Evolutionary conservation across 2,329 filamentous ascomycete genomes (phyloP).

Genomic region (Saccharata proteae): DNA sequence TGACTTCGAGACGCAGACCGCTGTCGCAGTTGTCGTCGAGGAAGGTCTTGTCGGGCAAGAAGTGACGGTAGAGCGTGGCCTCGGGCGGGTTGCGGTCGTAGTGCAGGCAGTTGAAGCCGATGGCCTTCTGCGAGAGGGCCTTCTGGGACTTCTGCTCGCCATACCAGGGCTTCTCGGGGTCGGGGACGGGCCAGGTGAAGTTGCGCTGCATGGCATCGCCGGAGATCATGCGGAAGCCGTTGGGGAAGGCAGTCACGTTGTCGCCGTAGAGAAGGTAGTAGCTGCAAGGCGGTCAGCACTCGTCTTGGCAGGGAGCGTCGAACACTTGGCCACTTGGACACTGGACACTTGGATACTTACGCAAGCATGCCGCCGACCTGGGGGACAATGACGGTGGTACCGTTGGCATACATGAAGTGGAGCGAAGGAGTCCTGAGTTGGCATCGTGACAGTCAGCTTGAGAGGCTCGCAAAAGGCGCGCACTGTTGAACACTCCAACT

Average conservation of each 20-base stretch:
- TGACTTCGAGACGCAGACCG: slow-evolving; percentile 60
- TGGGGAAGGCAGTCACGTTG: slow-evolving; percentile 58
- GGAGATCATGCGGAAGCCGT: slow-evolving; percentile 58
- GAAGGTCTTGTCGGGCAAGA: slow-evolving; percentile 65
- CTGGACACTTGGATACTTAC: slow-evolving; percentile 5
- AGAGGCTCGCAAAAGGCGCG: too few species aligned
- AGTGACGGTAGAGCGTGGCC: slow-evolving; percentile 67
- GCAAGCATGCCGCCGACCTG: slow-evolving; percentile 35
- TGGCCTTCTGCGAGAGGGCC: slow-evolving; percentile 62
- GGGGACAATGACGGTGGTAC: slow-evolving; percentile 53
- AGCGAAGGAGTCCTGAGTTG: slow-evolving; percentile 47
- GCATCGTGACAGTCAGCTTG: slow-evolving; percentile 11
- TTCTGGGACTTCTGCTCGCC: slow-evolving; percentile 53
- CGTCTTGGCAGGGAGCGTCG: slow-evolving; percentile 17
- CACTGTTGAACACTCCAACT: too few species aligned
- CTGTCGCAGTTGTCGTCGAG: slow-evolving; percentile 72
- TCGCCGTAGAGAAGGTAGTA: slow-evolving; percentile 76
- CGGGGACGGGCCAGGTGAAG: slow-evolving; percentile 45
- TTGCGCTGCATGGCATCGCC: slow-evolving; percentile 50
- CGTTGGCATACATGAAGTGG: slow-evolving; percentile 54
- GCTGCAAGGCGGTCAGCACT: slow-evolving; percentile 26
- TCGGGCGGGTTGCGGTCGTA: slow-evolving; percentile 52
- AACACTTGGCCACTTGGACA: too few species aligned
- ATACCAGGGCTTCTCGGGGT: slow-evolving; percentile 62
- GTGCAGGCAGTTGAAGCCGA: slow-evolving; percentile 94